Evolutionary conservation across 2,329 filamentous ascomycete species (phyloP), one percentile per base, ranked within the genome.

Genomic region (Colletotrichum tofieldiae): DNA sequence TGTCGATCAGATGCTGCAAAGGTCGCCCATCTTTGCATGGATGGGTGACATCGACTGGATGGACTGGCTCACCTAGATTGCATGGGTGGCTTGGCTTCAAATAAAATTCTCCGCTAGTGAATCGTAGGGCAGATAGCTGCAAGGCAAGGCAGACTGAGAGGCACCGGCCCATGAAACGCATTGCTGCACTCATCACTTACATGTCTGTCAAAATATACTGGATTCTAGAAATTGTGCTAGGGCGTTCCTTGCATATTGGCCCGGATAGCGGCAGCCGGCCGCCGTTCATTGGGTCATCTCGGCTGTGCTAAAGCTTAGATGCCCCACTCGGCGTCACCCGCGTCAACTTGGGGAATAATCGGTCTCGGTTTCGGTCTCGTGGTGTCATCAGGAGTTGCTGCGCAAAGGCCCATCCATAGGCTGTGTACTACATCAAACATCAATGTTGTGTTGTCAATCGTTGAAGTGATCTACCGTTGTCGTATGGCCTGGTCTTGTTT

Each of bases 361-460:
- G 62, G 61, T 70, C 67, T 70, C 67, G 67, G 35, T 70, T 54
- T 70, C 67, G 67, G 54, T 70, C 37, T 70, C 67, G 62, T 20
- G 23, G 67, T 39, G 29, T 43, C 35, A 14, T 47, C 43, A 7
- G 43, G 45, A 35, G 49, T 45, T 41, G 58, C 11, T 2, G 49
- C 2, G 49, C 51, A 64, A 45, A 70, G 54, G 60, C 49, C 54
- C 45, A 55, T 59, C 43, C 37, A 20, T 37, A 65, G 67, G 67
- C 67, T 60, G 54, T 60, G 67, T 45, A 65, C 35, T 45, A 54
- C 35, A 58, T 61, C n/a, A 66, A 32, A 60, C 61, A 59, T 35
- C 45, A 60, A 54, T 11, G 39, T 35, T 58, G 18, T 52, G 20
- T 20, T 60, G 39, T n/a, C 41, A 60, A 70, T 54, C 61, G 26